Evolutionary conservation across 106 monocot species (phyloP).

Genomic region (Dioscorea alata): DNA sequence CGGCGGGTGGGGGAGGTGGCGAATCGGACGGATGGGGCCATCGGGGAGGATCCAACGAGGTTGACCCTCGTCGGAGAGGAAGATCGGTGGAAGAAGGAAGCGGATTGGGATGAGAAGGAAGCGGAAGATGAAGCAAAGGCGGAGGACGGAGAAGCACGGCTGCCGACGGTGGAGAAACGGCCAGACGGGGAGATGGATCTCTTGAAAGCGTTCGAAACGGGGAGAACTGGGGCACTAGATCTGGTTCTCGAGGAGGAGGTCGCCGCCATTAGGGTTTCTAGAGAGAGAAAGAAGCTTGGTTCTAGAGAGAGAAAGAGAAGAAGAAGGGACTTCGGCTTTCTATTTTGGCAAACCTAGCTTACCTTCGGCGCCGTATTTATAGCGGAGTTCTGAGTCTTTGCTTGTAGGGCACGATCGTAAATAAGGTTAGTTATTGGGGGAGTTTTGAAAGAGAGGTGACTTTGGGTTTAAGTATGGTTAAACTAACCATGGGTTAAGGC

Average conservation of each 20-base stretch:
- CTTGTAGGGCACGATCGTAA: not conserved
- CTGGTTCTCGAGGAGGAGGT: constrained; percentile 21
- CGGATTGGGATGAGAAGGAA: constrained; percentile 5
- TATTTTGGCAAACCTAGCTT: constrained; percentile 30
- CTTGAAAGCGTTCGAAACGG: constrained; percentile 7
- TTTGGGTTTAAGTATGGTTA: no score
- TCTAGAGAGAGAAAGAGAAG: not conserved
- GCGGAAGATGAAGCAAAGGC: constrained; percentile 14
- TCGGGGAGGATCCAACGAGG: constrained; percentile 24
- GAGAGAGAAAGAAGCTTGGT: not conserved
- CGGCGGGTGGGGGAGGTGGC: constrained; percentile 15
- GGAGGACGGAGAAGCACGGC: not conserved
- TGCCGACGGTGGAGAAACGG: constrained; percentile 11
- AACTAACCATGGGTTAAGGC: no score
- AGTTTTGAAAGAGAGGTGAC: no score
- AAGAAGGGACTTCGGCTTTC: not conserved
- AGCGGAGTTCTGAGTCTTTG: not conserved
- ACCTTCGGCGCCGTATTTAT: constrained; percentile 17
- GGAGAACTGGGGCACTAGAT: constrained; percentile 32
- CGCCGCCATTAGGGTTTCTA: constrained; percentile 3
- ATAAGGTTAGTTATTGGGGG: not conserved
- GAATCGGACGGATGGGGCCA: constrained; percentile 37
- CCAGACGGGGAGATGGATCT: constrained; percentile 34
- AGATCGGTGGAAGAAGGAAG: constrained; percentile 26
- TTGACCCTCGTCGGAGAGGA: constrained; percentile 59